Base-by-base conservation (phyloP, 2,329 filamentous ascomycete species). In the Dactylonectria estremocensis region DNA sequence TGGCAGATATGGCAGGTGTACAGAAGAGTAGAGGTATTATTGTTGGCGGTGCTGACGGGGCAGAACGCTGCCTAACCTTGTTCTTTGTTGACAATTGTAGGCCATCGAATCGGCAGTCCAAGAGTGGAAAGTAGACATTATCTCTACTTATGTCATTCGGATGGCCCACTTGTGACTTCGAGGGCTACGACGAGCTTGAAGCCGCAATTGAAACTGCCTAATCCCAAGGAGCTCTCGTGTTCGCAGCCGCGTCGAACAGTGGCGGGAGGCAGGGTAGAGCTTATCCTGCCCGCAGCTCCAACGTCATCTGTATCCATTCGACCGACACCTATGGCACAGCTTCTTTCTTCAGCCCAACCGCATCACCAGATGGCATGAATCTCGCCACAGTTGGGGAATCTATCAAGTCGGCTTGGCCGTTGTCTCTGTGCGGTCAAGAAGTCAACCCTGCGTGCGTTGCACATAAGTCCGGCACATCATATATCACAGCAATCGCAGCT, bases 31-130 rank as follows among this genome's bases (percentile, higher is more conserved):
- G 7, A 7, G 24, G 24, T n/a, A n/a, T n/a, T n/a, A n/a, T n/a
- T n/a, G n/a, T n/a, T 28, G 24, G 3, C 24, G 24, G 24, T 28
- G 24, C 24, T 28, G 24, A 28, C 24, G 24, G 66, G 94, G 93
- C 70, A 88, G 87, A 50, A 93, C 91, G 82, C 97, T 94, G n/a
- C n/a, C n/a, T n/a, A n/a, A n/a, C n/a, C n/a, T n/a, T 52, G 5
- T 31, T 33, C 48, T 52, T 7, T 35, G 4, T 18, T 10, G 3
- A 5, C n/a, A n/a, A n/a, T n/a, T n/a, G n/a, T n/a, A 73, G 71
- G 71, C 69, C 6, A 72, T 74, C 6, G 40, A 61, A 1, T n/a
- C 59, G n/a, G 69, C 66, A 3, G 58, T 67, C 3, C 18, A 64
- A 1, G 43, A 54, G 1, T 70, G 71, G 68, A 16, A 60, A 0